These are phyloP conservation scores for Amanita rubescens DNA, from an alignment of 768 basidiomycete species.

Conservation along the genomic window DNA sequence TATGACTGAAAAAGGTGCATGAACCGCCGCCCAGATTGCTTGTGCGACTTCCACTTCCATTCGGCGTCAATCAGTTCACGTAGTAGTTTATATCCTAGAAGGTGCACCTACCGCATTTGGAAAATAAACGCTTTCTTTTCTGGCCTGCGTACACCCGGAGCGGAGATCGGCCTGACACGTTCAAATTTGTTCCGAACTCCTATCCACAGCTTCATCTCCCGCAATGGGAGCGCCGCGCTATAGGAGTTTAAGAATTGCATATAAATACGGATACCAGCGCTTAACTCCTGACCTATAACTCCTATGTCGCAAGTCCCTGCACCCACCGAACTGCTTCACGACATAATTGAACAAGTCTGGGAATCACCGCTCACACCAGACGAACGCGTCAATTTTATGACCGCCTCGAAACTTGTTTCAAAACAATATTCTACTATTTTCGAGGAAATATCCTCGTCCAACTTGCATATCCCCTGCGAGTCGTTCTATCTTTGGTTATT, in stretches of 20 bases:
- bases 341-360: background rate
- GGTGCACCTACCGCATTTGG: too few relatives aligned
- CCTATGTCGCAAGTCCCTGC: background rate
- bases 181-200: too few relatives aligned
- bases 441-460: background rate
- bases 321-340: background rate
- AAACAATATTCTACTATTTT: background rate
- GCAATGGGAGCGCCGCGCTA: too few relatives aligned
- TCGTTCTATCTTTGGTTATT: background rate
- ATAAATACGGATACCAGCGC: background rate
- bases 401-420: background rate
- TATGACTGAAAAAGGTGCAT: too few relatives aligned
- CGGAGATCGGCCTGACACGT: too few relatives aligned
- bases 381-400: constrained; percentile 4
- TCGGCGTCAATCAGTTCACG: too few relatives aligned
- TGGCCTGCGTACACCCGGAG: too few relatives aligned
- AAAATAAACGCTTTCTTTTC: too few relatives aligned
- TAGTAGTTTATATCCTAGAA: too few relatives aligned
- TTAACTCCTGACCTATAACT: background rate
- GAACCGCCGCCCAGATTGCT: too few relatives aligned
- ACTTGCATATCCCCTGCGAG: constrained; percentile 3
- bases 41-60: too few relatives aligned
- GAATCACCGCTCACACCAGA: background rate
- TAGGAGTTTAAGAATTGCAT: background rate
- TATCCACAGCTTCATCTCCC: too few relatives aligned